phyloP scores from a whole-genome alignment of 2,329 filamentous ascomycete species.

The Hypocrella siamensis region DNA sequence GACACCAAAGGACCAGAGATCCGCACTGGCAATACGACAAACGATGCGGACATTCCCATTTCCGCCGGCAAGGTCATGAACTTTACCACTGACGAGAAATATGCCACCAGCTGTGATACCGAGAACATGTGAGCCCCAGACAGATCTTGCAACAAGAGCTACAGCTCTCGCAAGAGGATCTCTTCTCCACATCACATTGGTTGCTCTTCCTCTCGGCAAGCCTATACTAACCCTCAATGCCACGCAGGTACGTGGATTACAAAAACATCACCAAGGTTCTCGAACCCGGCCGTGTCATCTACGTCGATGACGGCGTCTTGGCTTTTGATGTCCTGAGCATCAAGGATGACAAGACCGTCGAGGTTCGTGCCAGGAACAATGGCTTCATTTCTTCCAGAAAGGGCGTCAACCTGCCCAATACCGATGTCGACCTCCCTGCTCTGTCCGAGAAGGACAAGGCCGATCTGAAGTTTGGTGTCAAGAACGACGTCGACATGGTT shows the following conservation, averaged over 20 bases:
- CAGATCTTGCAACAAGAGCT: too few relatives aligned
- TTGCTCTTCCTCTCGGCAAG: not conserved
- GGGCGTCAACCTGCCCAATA: constrained; percentile 98
- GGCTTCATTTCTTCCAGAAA: constrained; percentile 98
- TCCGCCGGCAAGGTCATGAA: constrained; percentile 71
- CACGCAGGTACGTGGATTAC: constrained; percentile 80
- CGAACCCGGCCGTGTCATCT: constrained; percentile 77
- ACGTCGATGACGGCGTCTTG: constrained; percentile 95
- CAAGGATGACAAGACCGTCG: constrained; percentile 76
- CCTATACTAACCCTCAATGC: not conserved
- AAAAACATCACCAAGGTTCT: constrained; percentile 99
- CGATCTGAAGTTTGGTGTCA: constrained; percentile 88
- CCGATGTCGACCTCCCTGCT: constrained; percentile 92
- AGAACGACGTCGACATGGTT: constrained; percentile 98
- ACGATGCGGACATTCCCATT: constrained; percentile 82
- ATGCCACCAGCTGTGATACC: constrained; percentile 68
- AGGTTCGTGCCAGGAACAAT: constrained; percentile 83
- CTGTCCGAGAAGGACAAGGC: constrained; percentile 96
- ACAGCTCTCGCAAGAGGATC: too few relatives aligned
- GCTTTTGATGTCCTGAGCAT: constrained; percentile 88
- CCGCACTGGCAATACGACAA: constrained; percentile 53
- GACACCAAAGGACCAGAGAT: constrained; percentile 53
- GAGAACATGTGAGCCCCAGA: constrained; percentile 82
- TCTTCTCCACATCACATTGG: too few relatives aligned
- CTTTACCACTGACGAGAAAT: constrained; percentile 92